Evolutionary conservation across 768 basidiomycete genomes (phyloP).

Genomic region (Lactarius pseudohatsudake): DNA sequence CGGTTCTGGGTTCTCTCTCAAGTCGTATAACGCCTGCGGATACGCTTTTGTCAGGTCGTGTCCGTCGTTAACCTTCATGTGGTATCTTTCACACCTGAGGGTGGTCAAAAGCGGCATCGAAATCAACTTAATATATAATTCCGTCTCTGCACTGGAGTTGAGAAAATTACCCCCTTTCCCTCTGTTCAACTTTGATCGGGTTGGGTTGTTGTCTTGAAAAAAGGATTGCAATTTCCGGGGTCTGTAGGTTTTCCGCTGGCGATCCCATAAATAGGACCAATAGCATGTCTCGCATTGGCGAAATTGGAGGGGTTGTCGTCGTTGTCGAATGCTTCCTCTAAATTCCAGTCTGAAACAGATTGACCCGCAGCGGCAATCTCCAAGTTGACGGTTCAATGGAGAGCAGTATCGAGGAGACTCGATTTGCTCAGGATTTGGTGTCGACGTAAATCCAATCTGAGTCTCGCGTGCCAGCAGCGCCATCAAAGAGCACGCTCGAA

Average conservation of each 20-base stretch:
- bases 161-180: no score
- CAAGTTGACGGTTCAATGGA: slow-evolving; percentile 52
- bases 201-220: slow-evolving; percentile 54
- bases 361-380: slow-evolving; percentile 48
- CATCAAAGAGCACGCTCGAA: slow-evolving; percentile 35
- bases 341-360: slow-evolving; percentile 1
- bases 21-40: slow-evolving; percentile 26
- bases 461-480: slow-evolving; percentile 41
- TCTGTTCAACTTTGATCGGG: slow-evolving; percentile 36
- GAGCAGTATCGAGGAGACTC: slow-evolving; percentile 42
- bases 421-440: slow-evolving; percentile 43
- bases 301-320: no score
- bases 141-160: no score
- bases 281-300: no score
- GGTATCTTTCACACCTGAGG: no score
- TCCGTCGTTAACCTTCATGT: no score
- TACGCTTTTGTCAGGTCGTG: no score
- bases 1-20: slow-evolving; percentile 38
- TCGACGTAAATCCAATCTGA: slow-evolving; percentile 50
- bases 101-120: no score
- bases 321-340: no score
- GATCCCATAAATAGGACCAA: slow-evolving; percentile 36
- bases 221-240: slow-evolving; percentile 42
- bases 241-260: slow-evolving; percentile 49
- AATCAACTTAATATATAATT: no score